These are phyloP conservation scores for Fagopyrum tataricum DNA, from an alignment of 148 eudicot genomes.

Conservation along the genomic window DNA sequence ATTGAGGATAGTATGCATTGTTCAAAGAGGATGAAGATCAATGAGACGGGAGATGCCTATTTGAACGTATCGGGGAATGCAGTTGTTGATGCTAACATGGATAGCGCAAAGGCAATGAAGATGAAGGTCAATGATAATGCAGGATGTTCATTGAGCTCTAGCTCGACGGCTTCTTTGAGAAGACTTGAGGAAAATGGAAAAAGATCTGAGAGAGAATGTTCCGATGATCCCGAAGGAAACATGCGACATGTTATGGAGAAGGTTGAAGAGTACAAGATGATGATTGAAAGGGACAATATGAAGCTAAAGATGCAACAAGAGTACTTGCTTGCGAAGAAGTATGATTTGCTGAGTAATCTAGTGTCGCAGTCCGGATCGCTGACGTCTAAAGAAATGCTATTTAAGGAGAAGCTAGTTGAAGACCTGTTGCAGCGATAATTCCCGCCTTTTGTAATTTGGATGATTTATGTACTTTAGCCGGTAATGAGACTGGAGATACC, in stretches of 20 bases:
- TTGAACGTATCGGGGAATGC: too few relatives aligned
- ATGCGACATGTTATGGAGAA: background rate
- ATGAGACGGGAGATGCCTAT: background rate
- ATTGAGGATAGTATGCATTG: background rate
- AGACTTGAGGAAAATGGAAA: background rate
- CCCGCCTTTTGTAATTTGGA: background rate
- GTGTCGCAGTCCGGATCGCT: background rate
- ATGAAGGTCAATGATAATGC: too few relatives aligned
- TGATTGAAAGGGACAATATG: background rate
- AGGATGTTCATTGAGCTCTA: background rate
- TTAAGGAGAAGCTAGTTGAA: slow-evolving; percentile 1
- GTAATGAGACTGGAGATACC: too few relatives aligned
- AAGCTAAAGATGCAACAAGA: background rate
- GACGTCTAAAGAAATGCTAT: background rate
- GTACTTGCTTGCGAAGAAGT: slow-evolving; percentile 2
- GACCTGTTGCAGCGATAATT: background rate
- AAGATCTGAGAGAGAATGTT: background rate
- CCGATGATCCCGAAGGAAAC: background rate
- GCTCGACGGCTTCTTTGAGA: background rate
- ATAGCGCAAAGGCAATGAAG: too few relatives aligned
- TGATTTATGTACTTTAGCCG: background rate
- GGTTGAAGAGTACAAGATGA: background rate
- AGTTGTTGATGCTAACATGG: too few relatives aligned
- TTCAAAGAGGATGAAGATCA: background rate
- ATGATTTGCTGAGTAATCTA: background rate